Conservation (phyloP, 805 yeast genomes). For the Wickerhamomyces alni region DNA sequence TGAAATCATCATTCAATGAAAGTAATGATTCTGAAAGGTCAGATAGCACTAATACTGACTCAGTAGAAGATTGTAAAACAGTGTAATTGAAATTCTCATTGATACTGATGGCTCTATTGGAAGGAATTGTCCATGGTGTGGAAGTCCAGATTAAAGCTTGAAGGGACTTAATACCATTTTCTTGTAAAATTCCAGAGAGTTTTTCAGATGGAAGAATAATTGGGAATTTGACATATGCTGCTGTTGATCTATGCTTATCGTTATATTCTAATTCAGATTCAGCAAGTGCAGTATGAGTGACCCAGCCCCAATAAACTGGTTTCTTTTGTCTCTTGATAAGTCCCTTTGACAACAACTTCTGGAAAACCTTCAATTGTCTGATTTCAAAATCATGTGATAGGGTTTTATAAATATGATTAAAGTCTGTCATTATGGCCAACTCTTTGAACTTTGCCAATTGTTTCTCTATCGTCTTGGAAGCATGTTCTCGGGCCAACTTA, state of each 20-base stretch:
- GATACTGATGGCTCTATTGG: conserved; percentile 79
- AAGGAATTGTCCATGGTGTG: conserved; percentile 95
- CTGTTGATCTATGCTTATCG: conserved; percentile 57
- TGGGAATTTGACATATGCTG: conserved; percentile 68
- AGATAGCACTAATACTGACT: conserved; percentile 50
- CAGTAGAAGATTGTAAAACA: conserved; percentile 33
- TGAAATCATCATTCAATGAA: conserved; percentile 22
- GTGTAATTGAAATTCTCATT: conserved; percentile 56
- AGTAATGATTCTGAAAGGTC: conserved; percentile 38
- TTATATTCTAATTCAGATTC: conserved; percentile 94
- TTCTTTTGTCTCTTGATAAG: conserved; percentile 78
- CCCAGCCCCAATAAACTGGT: conserved; percentile 98
- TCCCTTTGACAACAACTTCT: conserved; percentile 54
- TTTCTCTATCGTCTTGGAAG: conserved; percentile 52
- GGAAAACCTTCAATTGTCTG: conserved; percentile 67
- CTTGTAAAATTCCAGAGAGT: conserved; percentile 4
- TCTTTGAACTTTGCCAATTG: conserved; percentile 62
- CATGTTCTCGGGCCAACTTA: conserved; percentile 61
- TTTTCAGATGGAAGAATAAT: conserved; percentile 25
- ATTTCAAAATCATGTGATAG: conserved; percentile 65
- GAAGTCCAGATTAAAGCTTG: conserved; percentile 85
- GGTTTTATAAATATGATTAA: conserved; percentile 68
- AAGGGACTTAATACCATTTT: conserved; percentile 12
- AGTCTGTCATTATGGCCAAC: conserved; percentile 82
- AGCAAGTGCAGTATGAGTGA: conserved; percentile 89